Evolutionary conservation across 2,329 filamentous ascomycete species (phyloP).

Genomic region (Botryotinia calthae): DNA sequence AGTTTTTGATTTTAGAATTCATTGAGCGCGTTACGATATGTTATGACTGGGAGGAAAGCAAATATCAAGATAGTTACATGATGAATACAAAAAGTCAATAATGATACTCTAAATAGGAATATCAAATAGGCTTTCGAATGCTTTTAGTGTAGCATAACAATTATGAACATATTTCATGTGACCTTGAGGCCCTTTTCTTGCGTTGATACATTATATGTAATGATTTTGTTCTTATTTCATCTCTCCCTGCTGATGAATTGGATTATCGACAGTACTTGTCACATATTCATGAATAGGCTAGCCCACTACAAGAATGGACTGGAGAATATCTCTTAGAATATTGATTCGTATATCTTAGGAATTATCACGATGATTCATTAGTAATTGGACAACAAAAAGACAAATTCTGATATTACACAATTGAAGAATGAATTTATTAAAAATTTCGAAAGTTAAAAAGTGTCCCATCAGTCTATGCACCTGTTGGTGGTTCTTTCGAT

Average conservation of each 20-base stretch:
- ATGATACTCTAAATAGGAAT: conserved; percentile 9
- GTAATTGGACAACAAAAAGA: too few relatives aligned
- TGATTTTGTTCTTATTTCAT: not conserved
- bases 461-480: too few relatives aligned
- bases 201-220: too few relatives aligned
- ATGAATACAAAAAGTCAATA: conserved; percentile 1
- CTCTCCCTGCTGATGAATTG: not conserved
- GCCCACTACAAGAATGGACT: too few relatives aligned
- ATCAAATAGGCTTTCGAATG: not conserved
- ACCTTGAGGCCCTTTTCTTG: not conserved
- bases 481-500: not conserved
- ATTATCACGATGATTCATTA: too few relatives aligned
- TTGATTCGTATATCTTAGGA: too few relatives aligned
- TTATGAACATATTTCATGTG: not conserved
- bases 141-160: conserved; percentile 7
- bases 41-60: conserved; percentile 6
- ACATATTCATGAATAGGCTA: too few relatives aligned
- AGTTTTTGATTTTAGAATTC: conserved; percentile 19
- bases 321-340: too few relatives aligned
- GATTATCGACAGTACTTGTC: too few relatives aligned
- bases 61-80: conserved; percentile 9
- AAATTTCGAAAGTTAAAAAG: too few relatives aligned
- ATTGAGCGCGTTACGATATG: conserved; percentile 12
- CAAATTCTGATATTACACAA: too few relatives aligned
- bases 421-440: too few relatives aligned